Evolutionary conservation across 495 filamentous ascomycete genomes (phyloP), one percentile per base, ranked within the genome.

Genomic region (Apodospora peruviana): DNA sequence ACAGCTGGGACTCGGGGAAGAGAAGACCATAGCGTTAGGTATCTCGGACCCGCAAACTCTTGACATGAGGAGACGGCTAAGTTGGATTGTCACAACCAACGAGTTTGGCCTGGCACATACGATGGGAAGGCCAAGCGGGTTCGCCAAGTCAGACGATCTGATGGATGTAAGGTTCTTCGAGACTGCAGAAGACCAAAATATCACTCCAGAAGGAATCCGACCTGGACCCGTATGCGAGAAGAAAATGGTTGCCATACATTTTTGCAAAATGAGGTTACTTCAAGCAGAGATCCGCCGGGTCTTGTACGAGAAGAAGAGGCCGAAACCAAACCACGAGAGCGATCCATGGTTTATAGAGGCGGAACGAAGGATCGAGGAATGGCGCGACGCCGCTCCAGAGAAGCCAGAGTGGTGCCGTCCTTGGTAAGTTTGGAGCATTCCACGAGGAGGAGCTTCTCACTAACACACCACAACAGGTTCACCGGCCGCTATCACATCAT

Each of bases 191-290:
- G 91, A 97, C 66, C 72, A 80, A 24, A 81, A 84, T 60, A 95
- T 97, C 55, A 88, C 83, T 2, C 68, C 77, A n/a, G 71, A 82
- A n/a, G 90, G 87, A 8, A 83, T 96, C 40, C 66, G 76, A 16
- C 77, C 80, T 1, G 87, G 79, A 1, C 83, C 79, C 19, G 77
- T 77, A 0, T 83, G 85, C 20, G 69, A 88, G 40, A 84, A 82
- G 64, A 97, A 97, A 66, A 77, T 86, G 54, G 82, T 95, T 17
- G 82, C 87, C 8, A 90, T 95, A 48, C 91, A 97, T 65, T 94
- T 93, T 55, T 89, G 88, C 67, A 86, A 86, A 59, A 96, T 97
- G 91, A 79, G 88, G 46, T 66, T 93, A 24, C 67, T 93, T 5
- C 91, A 96, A 61, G 78, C 89, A 11, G 91, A 97, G 65, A 90